Evolutionary conservation across 371 early-diverging fungal genomes (phyloP).

Genomic region (Parasitella parasitica): DNA sequence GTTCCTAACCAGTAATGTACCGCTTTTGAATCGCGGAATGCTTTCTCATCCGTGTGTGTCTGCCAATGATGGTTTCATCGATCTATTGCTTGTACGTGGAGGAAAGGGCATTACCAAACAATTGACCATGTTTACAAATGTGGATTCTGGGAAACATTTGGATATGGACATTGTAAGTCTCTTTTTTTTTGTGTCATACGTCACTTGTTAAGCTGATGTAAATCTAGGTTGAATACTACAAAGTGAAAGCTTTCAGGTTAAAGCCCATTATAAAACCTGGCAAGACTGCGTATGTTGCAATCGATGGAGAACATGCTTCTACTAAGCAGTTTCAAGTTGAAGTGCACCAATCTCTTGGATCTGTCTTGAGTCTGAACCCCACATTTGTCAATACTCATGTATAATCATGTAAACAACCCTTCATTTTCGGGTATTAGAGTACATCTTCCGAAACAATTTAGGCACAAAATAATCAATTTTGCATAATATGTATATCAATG

Average conservation of each 20-base stretch:
- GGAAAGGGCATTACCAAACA: slow-evolving; percentile 26
- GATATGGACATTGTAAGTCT: slow-evolving; percentile 45
- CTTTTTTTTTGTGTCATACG: background rate
- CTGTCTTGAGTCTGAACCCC: slow-evolving; percentile 46
- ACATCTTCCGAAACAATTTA: no score
- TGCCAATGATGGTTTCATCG: slow-evolving; percentile 60
- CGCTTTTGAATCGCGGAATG: slow-evolving; percentile 55
- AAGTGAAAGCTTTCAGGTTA: slow-evolving; percentile 59
- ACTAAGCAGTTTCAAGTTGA: slow-evolving; percentile 61
- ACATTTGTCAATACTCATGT: slow-evolving; percentile 23
- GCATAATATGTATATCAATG: background rate
- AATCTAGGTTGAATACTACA: slow-evolving; percentile 61
- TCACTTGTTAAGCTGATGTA: background rate
- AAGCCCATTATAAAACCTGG: slow-evolving; percentile 41
- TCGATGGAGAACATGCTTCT: slow-evolving; percentile 66
- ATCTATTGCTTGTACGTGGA: slow-evolving; percentile 52
- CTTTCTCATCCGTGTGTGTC: slow-evolving; percentile 57
- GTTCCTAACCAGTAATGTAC: slow-evolving; percentile 57
- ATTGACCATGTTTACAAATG: slow-evolving; percentile 44
- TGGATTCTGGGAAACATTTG: slow-evolving; percentile 57
- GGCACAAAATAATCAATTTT: no score
- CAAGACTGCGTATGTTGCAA: slow-evolving; percentile 51
- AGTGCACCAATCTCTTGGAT: slow-evolving; percentile 54
- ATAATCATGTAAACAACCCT: background rate
- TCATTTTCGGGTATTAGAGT: no score